Conservation (phyloP, 202 grass and related monocot genomes). For the Schoenoplectus tabernaemontani region DNA sequence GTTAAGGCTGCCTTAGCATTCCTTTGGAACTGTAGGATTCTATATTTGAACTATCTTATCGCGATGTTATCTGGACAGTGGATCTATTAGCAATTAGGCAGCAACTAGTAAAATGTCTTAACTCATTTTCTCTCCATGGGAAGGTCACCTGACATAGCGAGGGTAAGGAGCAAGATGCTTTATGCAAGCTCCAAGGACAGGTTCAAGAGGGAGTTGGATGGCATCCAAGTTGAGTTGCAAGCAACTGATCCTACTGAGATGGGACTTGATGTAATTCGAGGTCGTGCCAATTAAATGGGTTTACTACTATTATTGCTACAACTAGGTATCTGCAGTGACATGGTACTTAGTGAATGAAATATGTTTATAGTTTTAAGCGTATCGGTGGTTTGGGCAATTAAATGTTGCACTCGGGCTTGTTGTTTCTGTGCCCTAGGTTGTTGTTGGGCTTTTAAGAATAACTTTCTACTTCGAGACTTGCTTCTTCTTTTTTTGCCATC, state of each 20-base stretch:
- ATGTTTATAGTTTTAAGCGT: conserved; percentile 23
- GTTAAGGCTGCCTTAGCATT: not conserved
- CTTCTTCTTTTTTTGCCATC: conserved; percentile 12
- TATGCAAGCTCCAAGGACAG: conserved; percentile 43
- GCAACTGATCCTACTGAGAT: conserved; percentile 41
- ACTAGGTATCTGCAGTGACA: conserved; percentile 15
- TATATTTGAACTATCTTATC: not conserved
- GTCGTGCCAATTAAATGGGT: conserved; percentile 29
- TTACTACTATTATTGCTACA: conserved; percentile 17
- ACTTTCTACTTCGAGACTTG: conserved; percentile 29
- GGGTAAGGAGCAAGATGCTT: conserved; percentile 47
- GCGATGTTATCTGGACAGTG: not conserved
- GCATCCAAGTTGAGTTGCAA: conserved; percentile 48
- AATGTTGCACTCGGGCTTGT: conserved; percentile 4
- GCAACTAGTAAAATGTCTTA: not conserved
- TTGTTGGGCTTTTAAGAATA: conserved; percentile 22
- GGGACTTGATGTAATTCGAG: conserved; percentile 41
- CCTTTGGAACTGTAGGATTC: not conserved
- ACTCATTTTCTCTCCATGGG: not conserved
- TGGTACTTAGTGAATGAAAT: conserved; percentile 17
- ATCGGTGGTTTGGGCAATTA: conserved; percentile 18
- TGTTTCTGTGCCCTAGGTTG: conserved; percentile 11
- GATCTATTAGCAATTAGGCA: not conserved
- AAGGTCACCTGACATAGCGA: conserved; percentile 32
- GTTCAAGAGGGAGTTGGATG: conserved; percentile 46